A percentile compares a stretch with the other conserved stretches of the same genome.
phyloP scores from a whole-genome alignment of 345 rosid species.

The Eucalyptus caleyi region DNA sequence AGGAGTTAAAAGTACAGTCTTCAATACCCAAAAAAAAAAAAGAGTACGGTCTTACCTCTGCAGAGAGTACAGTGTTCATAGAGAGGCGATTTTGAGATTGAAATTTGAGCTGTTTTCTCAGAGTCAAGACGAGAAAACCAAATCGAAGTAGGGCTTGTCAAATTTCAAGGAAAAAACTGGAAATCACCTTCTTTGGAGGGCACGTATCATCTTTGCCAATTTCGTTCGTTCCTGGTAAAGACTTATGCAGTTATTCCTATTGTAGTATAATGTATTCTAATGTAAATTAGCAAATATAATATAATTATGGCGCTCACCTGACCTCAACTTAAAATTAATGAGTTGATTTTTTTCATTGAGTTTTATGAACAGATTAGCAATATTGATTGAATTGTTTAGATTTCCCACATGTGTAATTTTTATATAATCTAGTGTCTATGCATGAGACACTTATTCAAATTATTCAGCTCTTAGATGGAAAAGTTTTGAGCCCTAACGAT shows the following conservation, averaged over 20 bases:
- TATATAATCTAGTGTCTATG: not conserved
- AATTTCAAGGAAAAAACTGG: not conserved
- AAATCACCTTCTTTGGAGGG: not conserved
- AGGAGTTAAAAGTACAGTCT: not conserved
- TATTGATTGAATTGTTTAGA: not conserved
- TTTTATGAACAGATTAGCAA: not conserved
- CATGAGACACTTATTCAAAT: not conserved
- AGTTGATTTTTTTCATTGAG: not conserved
- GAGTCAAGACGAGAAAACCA: not conserved
- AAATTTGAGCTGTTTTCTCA: not conserved
- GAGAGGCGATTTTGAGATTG: not conserved
- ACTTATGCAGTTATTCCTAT: not conserved
- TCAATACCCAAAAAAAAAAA: no score
- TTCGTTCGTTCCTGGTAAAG: not conserved
- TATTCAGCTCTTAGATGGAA: not conserved
- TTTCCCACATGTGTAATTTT: not conserved
- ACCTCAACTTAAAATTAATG: not conserved
- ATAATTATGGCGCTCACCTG: not conserved
- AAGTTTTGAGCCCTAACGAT: not conserved
- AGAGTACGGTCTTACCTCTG: not conserved
- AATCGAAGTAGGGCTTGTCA: not conserved
- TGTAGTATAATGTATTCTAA: not conserved
- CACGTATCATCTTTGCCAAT: not conserved
- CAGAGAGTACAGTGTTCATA: not conserved
- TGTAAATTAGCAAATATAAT: not conserved